phyloP scores from a whole-genome alignment of 2,329 filamentous ascomycete genomes.

The Juglanconis sp. region DNA sequence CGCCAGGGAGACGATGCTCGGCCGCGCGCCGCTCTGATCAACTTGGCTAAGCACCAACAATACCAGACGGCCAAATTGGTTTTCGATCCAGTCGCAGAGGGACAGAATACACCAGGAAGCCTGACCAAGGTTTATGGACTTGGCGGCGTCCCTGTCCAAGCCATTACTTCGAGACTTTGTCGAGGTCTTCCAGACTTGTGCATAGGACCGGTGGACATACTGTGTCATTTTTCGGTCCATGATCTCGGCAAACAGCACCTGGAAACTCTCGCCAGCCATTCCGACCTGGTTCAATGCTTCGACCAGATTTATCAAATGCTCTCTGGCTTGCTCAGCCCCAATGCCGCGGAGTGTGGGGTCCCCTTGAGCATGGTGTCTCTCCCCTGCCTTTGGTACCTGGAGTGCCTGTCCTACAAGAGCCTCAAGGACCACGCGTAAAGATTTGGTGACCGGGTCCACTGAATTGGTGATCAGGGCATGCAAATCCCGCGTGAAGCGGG shows the following conservation, averaged over 20 bases:
- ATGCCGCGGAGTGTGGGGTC: not conserved
- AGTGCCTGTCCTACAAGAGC: constrained; percentile 51
- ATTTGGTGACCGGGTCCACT: constrained; percentile 50
- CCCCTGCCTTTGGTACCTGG: constrained; percentile 25
- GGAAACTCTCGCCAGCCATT: constrained; percentile 65
- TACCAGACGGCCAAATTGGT: constrained; percentile 62
- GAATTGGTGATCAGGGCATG: constrained; percentile 65
- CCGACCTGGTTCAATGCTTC: constrained; percentile 62
- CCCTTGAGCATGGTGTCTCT: not conserved
- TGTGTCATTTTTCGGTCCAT: constrained; percentile 64
- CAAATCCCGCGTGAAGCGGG: constrained; percentile 55
- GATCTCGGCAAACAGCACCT: constrained; percentile 68
- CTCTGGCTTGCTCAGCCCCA: constrained; percentile 23
- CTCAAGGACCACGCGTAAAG: constrained; percentile 53
- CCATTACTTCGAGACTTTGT: constrained; percentile 21
- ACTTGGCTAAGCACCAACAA: constrained; percentile 56
- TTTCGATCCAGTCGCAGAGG: constrained; percentile 65
- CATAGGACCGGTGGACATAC: constrained; percentile 60
- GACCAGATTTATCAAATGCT: constrained; percentile 49
- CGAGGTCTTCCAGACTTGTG: constrained; percentile 57
- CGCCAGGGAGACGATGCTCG: constrained; percentile 41
- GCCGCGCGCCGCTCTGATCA: constrained; percentile 30
- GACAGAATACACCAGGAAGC: constrained; percentile 55
- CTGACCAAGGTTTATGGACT: constrained; percentile 29
- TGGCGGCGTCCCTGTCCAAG: constrained; percentile 16